Conservation (phyloP, 768 basidiomycete species). For the Antrodiella citrinella region DNA sequence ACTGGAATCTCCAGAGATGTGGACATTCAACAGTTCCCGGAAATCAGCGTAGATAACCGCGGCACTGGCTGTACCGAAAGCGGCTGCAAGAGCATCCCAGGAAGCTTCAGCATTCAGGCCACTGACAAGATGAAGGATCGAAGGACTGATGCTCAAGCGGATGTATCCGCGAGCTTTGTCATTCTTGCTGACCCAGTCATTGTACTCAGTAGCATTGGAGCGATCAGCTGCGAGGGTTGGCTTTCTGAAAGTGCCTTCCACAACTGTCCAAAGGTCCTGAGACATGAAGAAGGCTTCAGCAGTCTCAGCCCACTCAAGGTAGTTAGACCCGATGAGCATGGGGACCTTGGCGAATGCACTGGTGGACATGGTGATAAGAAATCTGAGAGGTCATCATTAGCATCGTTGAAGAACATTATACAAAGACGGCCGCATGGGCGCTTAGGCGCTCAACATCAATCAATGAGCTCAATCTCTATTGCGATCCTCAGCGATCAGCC, state of each 20-base stretch:
- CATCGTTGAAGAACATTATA: not conserved
- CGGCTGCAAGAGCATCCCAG: not conserved
- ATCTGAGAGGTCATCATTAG: not conserved
- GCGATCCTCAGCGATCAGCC: not conserved
- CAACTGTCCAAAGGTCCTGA: not conserved
- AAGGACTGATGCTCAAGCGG: not conserved
- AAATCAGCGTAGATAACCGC: slow-evolving; percentile 1
- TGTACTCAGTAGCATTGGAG: not conserved
- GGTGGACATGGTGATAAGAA: not conserved
- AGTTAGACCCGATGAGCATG: not conserved
- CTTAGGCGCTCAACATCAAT: too few species aligned
- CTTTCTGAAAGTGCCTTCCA: not conserved
- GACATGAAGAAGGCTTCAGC: not conserved
- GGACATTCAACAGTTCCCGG: not conserved
- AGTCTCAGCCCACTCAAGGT: not conserved
- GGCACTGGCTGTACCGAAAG: not conserved
- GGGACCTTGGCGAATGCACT: not conserved
- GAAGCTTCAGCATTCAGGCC: not conserved
- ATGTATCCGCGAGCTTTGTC: not conserved
- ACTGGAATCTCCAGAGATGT: not conserved
- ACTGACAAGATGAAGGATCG: not conserved
- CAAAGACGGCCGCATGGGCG: not conserved
- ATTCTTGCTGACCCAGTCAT: not conserved
- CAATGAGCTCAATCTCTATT: not conserved
- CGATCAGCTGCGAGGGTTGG: not conserved